phyloP scores from a whole-genome alignment of 441 rosid species.

The Euphorbia celastroides region DNA sequence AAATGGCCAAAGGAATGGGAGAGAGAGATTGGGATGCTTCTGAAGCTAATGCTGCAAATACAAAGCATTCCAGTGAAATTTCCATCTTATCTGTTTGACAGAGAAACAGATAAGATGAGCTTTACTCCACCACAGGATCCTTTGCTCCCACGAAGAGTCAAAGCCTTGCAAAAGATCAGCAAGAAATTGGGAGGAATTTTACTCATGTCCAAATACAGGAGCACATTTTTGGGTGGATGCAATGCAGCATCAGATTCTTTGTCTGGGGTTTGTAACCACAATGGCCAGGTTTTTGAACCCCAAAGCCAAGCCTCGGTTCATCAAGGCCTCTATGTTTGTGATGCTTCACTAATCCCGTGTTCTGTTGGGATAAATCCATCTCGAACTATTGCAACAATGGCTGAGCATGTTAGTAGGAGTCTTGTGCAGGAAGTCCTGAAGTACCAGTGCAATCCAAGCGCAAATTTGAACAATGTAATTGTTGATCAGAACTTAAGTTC shows the following conservation, averaged over 20 bases:
- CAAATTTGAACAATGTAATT: neutral
- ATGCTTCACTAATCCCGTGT: constrained; percentile 48
- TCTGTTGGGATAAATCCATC: constrained; percentile 38
- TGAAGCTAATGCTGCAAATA: constrained; percentile 32
- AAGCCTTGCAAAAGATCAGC: constrained; percentile 36
- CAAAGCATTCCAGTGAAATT: constrained; percentile 32
- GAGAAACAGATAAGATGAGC: constrained; percentile 23
- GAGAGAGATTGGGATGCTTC: constrained; percentile 34
- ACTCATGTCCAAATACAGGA: constrained; percentile 37
- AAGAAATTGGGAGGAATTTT: constrained; percentile 42
- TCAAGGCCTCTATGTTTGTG: constrained; percentile 41
- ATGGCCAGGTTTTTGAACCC: constrained; percentile 41
- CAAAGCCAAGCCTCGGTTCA: constrained; percentile 24
- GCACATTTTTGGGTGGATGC: constrained; percentile 45
- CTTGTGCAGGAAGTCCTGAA: constrained; percentile 31
- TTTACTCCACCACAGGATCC: constrained; percentile 37
- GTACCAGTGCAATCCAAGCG: constrained; percentile 17
- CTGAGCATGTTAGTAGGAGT: constrained; percentile 34
- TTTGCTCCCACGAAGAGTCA: constrained; percentile 26
- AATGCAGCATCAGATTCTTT: constrained; percentile 30
- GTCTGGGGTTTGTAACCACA: constrained; percentile 37
- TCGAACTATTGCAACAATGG: constrained; percentile 39
- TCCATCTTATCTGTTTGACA: constrained; percentile 26
- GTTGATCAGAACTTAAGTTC: constrained; percentile 5
- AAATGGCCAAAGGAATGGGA: constrained; percentile 47